Percentiles rank a stretch among this genome's conserved stretches.
These are phyloP conservation scores for Diplosphaera chodatii DNA, from an alignment of 139 green algal genomes.

Conservation along the genomic window DNA sequence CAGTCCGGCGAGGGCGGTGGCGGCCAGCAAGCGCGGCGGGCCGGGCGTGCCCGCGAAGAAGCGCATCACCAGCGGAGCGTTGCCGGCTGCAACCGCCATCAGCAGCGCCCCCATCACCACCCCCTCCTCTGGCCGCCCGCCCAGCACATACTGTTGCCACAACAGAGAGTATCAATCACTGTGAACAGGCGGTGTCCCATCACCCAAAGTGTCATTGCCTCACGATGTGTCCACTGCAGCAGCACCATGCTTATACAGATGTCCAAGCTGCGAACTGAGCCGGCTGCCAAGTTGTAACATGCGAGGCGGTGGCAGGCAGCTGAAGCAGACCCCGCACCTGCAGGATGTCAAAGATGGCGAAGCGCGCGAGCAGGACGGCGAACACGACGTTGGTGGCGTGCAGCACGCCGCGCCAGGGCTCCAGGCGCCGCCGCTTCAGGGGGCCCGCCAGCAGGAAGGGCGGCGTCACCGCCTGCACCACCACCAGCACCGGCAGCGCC, in stretches of 20 bases:
- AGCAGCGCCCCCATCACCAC: constrained; percentile 72
- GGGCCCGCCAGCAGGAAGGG: constrained; percentile 40
- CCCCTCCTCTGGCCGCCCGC: constrained; percentile 65
- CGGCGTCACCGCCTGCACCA: constrained; percentile 41
- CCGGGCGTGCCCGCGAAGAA: constrained; percentile 24
- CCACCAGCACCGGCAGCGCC: constrained; percentile 26
- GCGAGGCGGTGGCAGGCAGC: constrained; percentile 11
- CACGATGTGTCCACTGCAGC: no score
- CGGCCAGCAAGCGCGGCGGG: constrained; percentile 20
- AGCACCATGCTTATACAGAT: no score
- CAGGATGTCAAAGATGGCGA: constrained; percentile 84
- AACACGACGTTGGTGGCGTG: constrained; percentile 42
- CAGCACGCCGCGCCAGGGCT: constrained; percentile 43
- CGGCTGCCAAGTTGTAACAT: constrained; percentile 5
- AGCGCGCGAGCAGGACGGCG: constrained; percentile 60
- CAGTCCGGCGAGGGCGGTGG: constrained; percentile 26
- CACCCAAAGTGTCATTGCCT: no score
- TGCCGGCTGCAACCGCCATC: constrained; percentile 38
- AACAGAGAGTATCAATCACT: no score
- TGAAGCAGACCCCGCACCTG: constrained; percentile 16
- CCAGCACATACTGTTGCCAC: constrained; percentile 17
- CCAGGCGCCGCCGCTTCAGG: constrained; percentile 18
- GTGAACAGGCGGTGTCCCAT: no score
- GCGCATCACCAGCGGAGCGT: constrained; percentile 58
- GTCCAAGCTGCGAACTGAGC: no score